Percentiles rank a stretch among this genome's conserved stretches.
Evolutionary conservation across 345 rosid genomes (phyloP).

Genomic region (Conringia planisiliqua): DNA sequence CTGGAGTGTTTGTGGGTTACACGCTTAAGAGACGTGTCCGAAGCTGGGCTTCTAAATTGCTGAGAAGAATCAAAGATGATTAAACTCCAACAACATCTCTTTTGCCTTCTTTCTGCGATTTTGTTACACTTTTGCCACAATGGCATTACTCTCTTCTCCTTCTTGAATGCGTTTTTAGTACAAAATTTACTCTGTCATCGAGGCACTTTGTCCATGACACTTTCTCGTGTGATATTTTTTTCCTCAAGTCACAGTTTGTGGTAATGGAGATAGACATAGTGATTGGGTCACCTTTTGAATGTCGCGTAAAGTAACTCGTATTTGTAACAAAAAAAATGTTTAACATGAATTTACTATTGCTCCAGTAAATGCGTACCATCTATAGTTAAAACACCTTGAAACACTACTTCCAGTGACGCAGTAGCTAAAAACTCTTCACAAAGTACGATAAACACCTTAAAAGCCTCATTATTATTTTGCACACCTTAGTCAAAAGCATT

Average conservation of each 20-base stretch:
- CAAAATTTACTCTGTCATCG: not conserved
- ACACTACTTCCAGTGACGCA: not conserved
- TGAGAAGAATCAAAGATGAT: slow-evolving; percentile 63
- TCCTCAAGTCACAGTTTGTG: slow-evolving; percentile 1
- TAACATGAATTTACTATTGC: not conserved
- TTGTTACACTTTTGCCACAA: not conserved
- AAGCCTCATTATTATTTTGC: too few species aligned
- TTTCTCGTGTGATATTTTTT: not conserved
- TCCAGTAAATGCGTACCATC: not conserved
- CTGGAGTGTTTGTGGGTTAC: slow-evolving; percentile 76
- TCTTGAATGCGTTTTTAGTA: not conserved
- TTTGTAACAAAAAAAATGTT: not conserved
- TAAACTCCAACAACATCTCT: slow-evolving; percentile 24
- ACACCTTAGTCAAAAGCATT: too few species aligned
- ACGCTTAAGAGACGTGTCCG: slow-evolving; percentile 68
- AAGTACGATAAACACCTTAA: not conserved
- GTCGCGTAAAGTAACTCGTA: not conserved
- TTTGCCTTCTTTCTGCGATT: not conserved
- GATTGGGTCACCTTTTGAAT: not conserved
- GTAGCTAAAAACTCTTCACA: not conserved
- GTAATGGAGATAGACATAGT: slow-evolving; percentile 12
- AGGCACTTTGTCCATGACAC: not conserved
- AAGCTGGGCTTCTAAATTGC: slow-evolving; percentile 69
- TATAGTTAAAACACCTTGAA: not conserved
- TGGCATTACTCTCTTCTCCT: not conserved